phyloP scores from a whole-genome alignment of 2,329 filamentous ascomycete species.

The Cryoendolithus antarcticus region DNA sequence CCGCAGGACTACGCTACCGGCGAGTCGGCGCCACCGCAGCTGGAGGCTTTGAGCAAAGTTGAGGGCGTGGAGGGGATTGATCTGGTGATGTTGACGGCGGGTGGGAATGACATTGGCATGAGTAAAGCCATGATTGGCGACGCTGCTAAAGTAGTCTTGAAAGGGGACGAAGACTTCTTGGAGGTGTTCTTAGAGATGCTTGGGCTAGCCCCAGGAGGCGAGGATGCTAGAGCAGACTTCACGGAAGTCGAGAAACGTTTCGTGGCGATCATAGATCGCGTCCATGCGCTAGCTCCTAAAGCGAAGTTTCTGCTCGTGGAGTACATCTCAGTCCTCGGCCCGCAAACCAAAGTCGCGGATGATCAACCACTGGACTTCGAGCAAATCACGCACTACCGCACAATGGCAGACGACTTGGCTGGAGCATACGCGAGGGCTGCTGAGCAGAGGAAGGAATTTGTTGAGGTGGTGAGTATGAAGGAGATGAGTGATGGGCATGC shows the following conservation, averaged over 20 bases:
- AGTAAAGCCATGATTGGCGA: background rate
- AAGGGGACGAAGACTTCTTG: too few relatives aligned
- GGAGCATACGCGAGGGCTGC: constrained; percentile 5
- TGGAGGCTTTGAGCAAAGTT: background rate
- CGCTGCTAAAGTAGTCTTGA: background rate
- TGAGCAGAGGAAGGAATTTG: background rate
- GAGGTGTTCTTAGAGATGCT: too few relatives aligned
- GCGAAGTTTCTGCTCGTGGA: constrained; percentile 8
- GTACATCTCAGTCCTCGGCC: constrained; percentile 7
- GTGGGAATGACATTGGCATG: background rate
- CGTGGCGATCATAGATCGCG: constrained; percentile 7
- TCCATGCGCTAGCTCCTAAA: constrained; percentile 2
- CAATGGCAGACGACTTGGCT: background rate
- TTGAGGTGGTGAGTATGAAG: constrained; percentile 6
- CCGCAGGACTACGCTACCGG: constrained; percentile 14
- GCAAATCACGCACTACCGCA: constrained; percentile 2
- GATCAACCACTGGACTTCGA: constrained; percentile 4
- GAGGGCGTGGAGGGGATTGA: background rate
- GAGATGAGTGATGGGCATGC: constrained; percentile 8
- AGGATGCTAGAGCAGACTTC: too few relatives aligned
- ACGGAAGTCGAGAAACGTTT: constrained; percentile 4
- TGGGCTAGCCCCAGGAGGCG: too few relatives aligned
- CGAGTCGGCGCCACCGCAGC: background rate
- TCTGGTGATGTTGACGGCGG: background rate
- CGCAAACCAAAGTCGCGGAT: background rate